phyloP scores from a whole-genome alignment of 176 grass and related monocot genomes.

The Ensete glaucum region DNA sequence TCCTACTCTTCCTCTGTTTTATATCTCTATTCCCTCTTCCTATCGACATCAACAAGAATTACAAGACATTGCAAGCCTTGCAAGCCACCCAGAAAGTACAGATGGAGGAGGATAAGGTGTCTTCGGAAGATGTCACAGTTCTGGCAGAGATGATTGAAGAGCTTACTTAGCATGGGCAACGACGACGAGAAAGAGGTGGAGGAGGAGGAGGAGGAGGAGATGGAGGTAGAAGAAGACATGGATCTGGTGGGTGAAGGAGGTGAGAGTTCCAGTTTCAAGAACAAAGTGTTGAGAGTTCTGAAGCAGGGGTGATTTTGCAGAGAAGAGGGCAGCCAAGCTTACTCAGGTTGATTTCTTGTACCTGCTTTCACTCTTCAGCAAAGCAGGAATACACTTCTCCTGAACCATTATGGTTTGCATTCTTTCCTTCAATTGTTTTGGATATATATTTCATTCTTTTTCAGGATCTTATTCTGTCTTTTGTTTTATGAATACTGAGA shows the following conservation, averaged over 20 bases:
- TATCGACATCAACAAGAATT: no score
- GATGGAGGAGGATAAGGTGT: conserved; percentile 32
- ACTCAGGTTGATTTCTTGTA: conserved; percentile 86
- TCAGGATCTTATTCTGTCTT: no score
- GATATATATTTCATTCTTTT: no score
- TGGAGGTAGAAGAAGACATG: conserved; percentile 44
- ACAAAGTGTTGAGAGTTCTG: conserved; percentile 69
- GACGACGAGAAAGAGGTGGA: conserved; percentile 19
- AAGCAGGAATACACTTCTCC: conserved; percentile 78
- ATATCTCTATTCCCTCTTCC: no score
- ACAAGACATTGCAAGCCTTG: conserved; percentile 71
- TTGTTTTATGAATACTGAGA: no score
- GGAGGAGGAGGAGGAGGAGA: conserved; percentile 49
- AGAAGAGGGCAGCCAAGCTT: conserved; percentile 84
- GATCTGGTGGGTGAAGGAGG: conserved; percentile 20
- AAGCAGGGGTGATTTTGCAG: conserved; percentile 77
- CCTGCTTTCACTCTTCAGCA: conserved; percentile 91
- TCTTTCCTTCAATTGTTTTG: no score
- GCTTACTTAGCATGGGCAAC: conserved; percentile 47
- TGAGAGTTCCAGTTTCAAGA: conserved; percentile 40
- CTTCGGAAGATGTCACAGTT: conserved; percentile 41
- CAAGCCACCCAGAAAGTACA: conserved; percentile 42
- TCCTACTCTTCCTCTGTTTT: no score
- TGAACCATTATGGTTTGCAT: conserved; percentile 19
- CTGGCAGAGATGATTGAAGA: conserved; percentile 81